Base-by-base conservation (phyloP, 2,329 filamentous ascomycete genomes). In the Fusarium sublunatum region DNA sequence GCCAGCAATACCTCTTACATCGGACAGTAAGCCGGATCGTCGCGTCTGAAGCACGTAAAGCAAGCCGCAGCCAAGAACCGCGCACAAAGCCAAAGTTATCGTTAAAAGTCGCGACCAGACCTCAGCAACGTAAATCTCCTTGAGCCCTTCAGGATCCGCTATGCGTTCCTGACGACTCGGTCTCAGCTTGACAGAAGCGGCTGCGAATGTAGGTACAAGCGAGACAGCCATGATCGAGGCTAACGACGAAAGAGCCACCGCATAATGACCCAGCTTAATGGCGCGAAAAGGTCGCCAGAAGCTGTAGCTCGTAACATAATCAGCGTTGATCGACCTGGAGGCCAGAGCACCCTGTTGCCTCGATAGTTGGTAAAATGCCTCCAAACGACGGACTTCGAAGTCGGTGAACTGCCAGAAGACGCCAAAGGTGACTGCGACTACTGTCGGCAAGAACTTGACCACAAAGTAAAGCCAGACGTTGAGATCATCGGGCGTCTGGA, bases 1-100 rank as follows among this genome's bases (percentile, higher is more conserved):
- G 2, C 90, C 90, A 2, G 89, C 88, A 47, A 92, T 91, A 6
- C 90, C 90, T 65, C 86, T 87, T 7, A 91, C 89, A 70, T 92
- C 88, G 6, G 85, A 85, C 4, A 87, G 74, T 13, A 92, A 78
- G 1, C 90, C 90, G 4, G 88, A 90, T 35, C 84, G 86, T 22
- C 90, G 81, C 13, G 80, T 80, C 52, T 85, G 83, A 39, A 91
- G 82, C 58, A 87, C 81, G 64, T 82, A 86, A 39, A 91, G 81
- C 5, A 92, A 78, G 3, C 83, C 72, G 29, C 79, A 78, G 0
- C 87, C 88, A 34, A 86, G 79, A 1, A 83, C 65, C 4, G 88
- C 87, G 39, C 89, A 86, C 22, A 88, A 62, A 6, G 82, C 61
- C 2, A 91, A 76, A 0, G 83, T 82, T 0, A 73, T 77, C 1